Evolutionary conservation across 495 filamentous ascomycete genomes (phyloP), one percentile per base, ranked within the genome.

Genomic region (Penicillium turbatum): DNA sequence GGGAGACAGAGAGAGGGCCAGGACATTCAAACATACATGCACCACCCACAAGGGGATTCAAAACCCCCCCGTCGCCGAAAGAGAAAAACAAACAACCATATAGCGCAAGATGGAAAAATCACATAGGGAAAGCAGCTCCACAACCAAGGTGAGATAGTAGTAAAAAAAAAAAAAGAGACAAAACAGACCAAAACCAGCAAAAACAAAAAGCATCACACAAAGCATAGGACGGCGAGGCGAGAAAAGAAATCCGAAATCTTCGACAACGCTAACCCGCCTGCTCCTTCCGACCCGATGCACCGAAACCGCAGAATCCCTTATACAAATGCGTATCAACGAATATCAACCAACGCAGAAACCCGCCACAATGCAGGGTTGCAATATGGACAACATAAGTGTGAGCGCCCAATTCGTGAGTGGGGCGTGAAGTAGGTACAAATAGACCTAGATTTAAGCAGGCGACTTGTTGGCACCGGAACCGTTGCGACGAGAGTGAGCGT

Each of bases 401-500:
- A 64, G 54, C 48, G 54, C 62, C 59, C 61, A 48, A 41, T 46
- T 51, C 37, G 34, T 55, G 46, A 38, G 35, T 44, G 54, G 48
- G 57, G 57, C 54, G 56, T 54, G 44, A 58, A 55, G 34, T 61
- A 64, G 42, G 48, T 45, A 56, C 36, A 62, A 43, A 19, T 26
- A 47, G 39, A 37, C 48, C 41, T 34, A 17, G 21, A 27, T 62
- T 73, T 76, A 78, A 3, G 72, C 76, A 38, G 74, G 74, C 15
- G 76, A 78, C 63, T 78, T 79, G 71, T 68, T 76, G 48, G 73
- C 64, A 51, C 68, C 70, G 34, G 71, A 69, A 37, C 88, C 89
- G 61, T 95, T 93, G 59, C 90, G 87, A 50, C 89, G 83, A 60
- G 83, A 81, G 62, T 90, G 88, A 32, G 67, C 57, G 61, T 91